Base-by-base conservation (phyloP, 371 early-diverging fungal species). In the Saksenaea vasiformis region DNA sequence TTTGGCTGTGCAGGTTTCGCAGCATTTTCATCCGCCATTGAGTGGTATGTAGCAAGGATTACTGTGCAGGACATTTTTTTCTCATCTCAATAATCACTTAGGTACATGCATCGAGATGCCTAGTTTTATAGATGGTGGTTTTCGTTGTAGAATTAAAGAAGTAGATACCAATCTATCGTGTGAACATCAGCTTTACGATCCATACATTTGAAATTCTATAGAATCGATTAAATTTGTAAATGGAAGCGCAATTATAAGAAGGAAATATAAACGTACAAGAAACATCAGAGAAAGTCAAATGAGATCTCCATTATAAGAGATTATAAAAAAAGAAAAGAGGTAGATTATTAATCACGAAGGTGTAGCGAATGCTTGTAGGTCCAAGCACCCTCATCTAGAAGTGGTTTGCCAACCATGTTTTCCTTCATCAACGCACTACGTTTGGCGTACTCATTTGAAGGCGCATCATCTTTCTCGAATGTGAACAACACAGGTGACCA, bases 1-100 rank as follows among this genome's bases (percentile, higher is more conserved):
- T 72, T 85, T 17, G 98, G 98, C 58, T 97, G 98, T 68, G 93
- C 87, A 31, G 93, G 95, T 26, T 97, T 98, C 82, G 97, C 96
- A 1, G 94, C 95, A 15, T 98, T 98, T 71, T 94, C 94, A 22
- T 88, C 90, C 10, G 96, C 94, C n/a, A 94, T 95, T 64, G 95
- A 95, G 60, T 89, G 84, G 79, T 93, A 90, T 69, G 86, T 92
- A 15, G n/a, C 3, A 19, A 22, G 24, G 2, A 47, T n/a, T n/a
- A n/a, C n/a, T n/a, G 10, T 22, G 10, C 78, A 72, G 78, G 36
- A 47, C 19, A 19, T 5, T 37, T 58, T n/a, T 65, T 57, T 44
- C 39, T 37, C 56, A 60, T 36, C 31, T 7, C 54, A 55, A 0
- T 10, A 0, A 0, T 54, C 27, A 3, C 3, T 56, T 56, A 47